These are phyloP conservation scores for Zostera marina DNA, from an alignment of 116 monocot species.

Conservation along the genomic window DNA sequence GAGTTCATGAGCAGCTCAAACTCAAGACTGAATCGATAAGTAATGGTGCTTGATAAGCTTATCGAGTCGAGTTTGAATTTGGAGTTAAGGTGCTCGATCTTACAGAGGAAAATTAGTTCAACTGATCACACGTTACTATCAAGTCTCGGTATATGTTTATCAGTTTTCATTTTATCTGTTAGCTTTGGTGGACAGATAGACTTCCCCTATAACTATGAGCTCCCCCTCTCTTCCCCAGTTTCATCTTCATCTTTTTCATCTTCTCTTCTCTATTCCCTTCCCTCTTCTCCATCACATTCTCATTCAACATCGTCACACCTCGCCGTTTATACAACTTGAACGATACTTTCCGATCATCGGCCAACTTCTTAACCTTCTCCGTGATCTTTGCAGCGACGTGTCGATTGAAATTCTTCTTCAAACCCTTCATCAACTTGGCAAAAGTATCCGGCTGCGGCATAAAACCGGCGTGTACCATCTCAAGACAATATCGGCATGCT, in stretches of 20 bases:
- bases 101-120: too few species aligned
- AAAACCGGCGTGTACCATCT: conserved; percentile 71
- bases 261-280: conserved; percentile 6
- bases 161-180: too few species aligned
- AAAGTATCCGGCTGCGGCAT: conserved; percentile 93
- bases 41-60: too few species aligned
- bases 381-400: conserved; percentile 76
- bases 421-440: conserved; percentile 85
- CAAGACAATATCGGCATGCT: conserved; percentile 69
- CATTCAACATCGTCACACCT: conserved; percentile 50
- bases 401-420: conserved; percentile 80
- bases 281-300: conserved; percentile 26
- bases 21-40: too few species aligned
- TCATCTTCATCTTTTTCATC: background rate
- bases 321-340: conserved; percentile 96
- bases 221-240: background rate
- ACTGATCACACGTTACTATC: too few species aligned
- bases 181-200: background rate
- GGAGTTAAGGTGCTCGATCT: too few species aligned
- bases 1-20: too few species aligned
- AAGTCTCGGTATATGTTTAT: too few species aligned
- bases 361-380: conserved; percentile 86
- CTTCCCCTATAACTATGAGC: conserved; percentile 1
- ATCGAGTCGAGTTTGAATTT: too few species aligned
- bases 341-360: conserved; percentile 57